These are phyloP conservation scores for Leccinellum rugosiceps DNA, from an alignment of 768 basidiomycete genomes.

Conservation along the genomic window DNA sequence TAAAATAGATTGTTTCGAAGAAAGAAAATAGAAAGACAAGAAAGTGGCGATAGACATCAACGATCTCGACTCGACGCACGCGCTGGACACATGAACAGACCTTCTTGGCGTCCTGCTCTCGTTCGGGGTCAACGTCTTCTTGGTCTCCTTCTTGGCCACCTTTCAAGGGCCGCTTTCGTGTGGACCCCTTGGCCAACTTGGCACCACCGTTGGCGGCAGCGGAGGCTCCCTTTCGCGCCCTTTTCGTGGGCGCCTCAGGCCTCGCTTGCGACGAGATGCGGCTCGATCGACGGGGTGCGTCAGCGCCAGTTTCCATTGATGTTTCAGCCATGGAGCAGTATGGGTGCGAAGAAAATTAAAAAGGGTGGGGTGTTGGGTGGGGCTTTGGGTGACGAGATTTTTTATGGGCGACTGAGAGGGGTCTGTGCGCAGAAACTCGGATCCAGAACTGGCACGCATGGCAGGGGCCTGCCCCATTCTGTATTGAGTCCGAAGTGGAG, in stretches of 20 bases:
- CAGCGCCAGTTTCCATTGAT: conserved; percentile 18
- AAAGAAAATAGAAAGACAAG: background rate
- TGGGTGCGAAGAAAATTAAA: background rate
- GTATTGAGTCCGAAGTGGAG: conserved; percentile 18
- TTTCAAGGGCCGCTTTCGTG: conserved; percentile 35
- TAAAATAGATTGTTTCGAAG: background rate
- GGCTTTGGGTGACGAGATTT: conserved; percentile 7
- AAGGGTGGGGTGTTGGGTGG: background rate
- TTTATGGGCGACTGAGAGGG: conserved; percentile 6
- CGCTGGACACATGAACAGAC: conserved; percentile 13
- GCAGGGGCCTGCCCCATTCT: conserved; percentile 14
- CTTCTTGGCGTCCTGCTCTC: conserved; percentile 25
- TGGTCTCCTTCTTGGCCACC: conserved; percentile 16
- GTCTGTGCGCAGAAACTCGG: conserved; percentile 25
- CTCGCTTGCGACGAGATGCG: conserved; percentile 51
- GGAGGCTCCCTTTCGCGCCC: conserved; percentile 14
- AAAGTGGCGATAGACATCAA: background rate
- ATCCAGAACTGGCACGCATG: conserved; percentile 12
- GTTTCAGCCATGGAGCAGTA: conserved; percentile 11
- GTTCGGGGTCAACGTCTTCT: conserved; percentile 14
- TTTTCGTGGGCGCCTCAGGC: conserved; percentile 23
- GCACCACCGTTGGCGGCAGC: conserved; percentile 19
- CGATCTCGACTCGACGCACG: background rate
- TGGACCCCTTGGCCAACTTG: conserved; percentile 31
- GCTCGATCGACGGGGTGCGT: conserved; percentile 50